phyloP scores from a whole-genome alignment of 768 basidiomycete genomes.

The Calocybe indica region DNA sequence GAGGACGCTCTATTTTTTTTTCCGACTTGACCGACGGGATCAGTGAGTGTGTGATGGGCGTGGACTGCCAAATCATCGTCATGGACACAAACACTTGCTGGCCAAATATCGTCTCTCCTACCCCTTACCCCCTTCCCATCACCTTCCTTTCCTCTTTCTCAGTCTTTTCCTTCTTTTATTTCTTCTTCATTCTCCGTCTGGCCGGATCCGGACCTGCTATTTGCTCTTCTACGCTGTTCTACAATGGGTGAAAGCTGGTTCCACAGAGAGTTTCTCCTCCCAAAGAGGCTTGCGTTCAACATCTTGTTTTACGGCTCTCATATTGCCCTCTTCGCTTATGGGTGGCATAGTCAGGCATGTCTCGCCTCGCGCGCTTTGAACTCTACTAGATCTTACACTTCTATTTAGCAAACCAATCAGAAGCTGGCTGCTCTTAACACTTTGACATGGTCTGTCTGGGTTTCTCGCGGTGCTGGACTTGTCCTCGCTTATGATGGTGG shows the following conservation, averaged over 20 bases:
- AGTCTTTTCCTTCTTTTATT: conserved; percentile 15
- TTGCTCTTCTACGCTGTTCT: conserved; percentile 14
- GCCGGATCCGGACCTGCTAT: conserved; percentile 47
- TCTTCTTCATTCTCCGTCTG: conserved; percentile 28
- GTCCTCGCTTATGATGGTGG: conserved; percentile 84
- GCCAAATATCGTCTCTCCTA: conserved; percentile 8
- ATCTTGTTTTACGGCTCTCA: conserved; percentile 79
- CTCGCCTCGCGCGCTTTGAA: background rate
- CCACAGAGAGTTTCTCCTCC: conserved; percentile 58
- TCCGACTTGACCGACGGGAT: conserved; percentile 23
- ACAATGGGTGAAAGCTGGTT: conserved; percentile 70
- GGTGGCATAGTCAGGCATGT: conserved; percentile 82
- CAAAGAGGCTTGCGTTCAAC: conserved; percentile 66
- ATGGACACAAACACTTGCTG: conserved; percentile 20
- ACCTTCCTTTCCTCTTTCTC: conserved; percentile 10
- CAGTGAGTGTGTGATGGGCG: conserved; percentile 5
- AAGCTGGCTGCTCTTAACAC: conserved; percentile 71
- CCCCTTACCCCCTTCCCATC: conserved; percentile 8
- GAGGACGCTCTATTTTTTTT: background rate
- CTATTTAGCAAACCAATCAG: conserved; percentile 47
- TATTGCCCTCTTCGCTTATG: conserved; percentile 68
- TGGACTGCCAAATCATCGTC: conserved; percentile 12
- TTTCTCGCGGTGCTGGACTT: conserved; percentile 86
- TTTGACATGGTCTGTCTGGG: conserved; percentile 84
- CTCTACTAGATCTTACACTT: background rate